Percentiles rank a stretch among this genome's conserved stretches.
phyloP scores from a whole-genome alignment of 164 flowering plant genomes.

The Sextonia rubra region DNA sequence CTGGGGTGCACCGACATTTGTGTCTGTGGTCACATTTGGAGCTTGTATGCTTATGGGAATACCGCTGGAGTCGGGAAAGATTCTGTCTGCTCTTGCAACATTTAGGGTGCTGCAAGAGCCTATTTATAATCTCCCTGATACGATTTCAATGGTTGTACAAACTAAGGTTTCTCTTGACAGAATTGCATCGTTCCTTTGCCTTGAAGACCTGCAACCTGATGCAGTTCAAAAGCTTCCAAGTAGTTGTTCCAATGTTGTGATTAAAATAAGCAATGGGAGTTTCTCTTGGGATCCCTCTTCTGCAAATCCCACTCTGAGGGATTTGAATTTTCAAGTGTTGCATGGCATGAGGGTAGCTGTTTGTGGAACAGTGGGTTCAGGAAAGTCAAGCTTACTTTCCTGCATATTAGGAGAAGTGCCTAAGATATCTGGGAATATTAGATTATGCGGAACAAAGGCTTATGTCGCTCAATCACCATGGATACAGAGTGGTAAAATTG shows the following conservation, averaged over 20 bases:
- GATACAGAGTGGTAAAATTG: constrained; percentile 87
- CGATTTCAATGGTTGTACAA: constrained; percentile 59
- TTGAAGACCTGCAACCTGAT: constrained; percentile 47
- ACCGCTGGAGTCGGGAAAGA: constrained; percentile 67
- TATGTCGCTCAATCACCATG: constrained; percentile 89
- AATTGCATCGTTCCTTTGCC: constrained; percentile 52
- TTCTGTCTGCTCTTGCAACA: constrained; percentile 77
- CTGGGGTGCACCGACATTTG: constrained; percentile 62
- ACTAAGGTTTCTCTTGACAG: constrained; percentile 73
- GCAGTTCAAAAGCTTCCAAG: constrained; percentile 39
- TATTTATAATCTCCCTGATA: constrained; percentile 59
- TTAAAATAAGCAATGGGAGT: constrained; percentile 49
- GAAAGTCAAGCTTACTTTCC: constrained; percentile 57
- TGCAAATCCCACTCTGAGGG: constrained; percentile 30
- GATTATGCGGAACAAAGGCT: constrained; percentile 59
- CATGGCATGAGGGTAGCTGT: constrained; percentile 53
- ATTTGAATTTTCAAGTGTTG: constrained; percentile 32
- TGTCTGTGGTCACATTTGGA: constrained; percentile 58
- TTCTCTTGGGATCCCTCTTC: constrained; percentile 27
- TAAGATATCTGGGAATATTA: constrained; percentile 35
- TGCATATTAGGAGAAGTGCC: constrained; percentile 57
- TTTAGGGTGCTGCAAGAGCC: constrained; percentile 67
- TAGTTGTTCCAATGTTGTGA: constrained; percentile 38
- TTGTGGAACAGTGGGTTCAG: constrained; percentile 61
- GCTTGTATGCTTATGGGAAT: constrained; percentile 51